Conservation (phyloP, 2,329 filamentous ascomycete genomes). For the Penicillium brevicompactum region DNA sequence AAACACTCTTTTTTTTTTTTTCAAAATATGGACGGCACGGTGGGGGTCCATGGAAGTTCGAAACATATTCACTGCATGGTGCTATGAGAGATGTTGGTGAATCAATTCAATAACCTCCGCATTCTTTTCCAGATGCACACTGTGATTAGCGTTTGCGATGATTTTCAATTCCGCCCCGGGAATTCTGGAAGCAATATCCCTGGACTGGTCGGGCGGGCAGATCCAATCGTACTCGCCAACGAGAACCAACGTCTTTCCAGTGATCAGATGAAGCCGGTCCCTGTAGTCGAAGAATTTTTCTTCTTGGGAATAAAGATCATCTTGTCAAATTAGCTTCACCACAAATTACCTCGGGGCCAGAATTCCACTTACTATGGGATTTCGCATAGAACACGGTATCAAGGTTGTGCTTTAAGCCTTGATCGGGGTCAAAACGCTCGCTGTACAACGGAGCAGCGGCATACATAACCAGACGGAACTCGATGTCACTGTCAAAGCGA, state of each 20-base stretch:
- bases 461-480: slow-evolving; percentile 43
- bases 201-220: slow-evolving; percentile 32
- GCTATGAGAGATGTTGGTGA: neutral
- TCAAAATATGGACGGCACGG: too few relatives aligned
- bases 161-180: neutral
- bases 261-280: slow-evolving; percentile 30
- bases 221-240: slow-evolving; percentile 47
- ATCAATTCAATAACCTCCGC: neutral
- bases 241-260: slow-evolving; percentile 39
- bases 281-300: slow-evolving; percentile 25
- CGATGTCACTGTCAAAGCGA: slow-evolving; percentile 39
- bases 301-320: neutral
- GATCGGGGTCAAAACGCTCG: slow-evolving; percentile 38
- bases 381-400: slow-evolving; percentile 39
- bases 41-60: too few relatives aligned
- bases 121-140: slow-evolving; percentile 5
- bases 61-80: too few relatives aligned
- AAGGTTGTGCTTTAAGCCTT: slow-evolving; percentile 32
- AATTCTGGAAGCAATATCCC: slow-evolving; percentile 1
- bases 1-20: too few relatives aligned
- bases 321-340: neutral
- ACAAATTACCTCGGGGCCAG: too few relatives aligned
- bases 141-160: slow-evolving; percentile 2
- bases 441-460: slow-evolving; percentile 43
- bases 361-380: slow-evolving; percentile 7